Percentiles rank a stretch among this genome's conserved stretches.
phyloP scores from a whole-genome alignment of 2,329 filamentous ascomycete genomes.

The Alternaria arborescens region DNA sequence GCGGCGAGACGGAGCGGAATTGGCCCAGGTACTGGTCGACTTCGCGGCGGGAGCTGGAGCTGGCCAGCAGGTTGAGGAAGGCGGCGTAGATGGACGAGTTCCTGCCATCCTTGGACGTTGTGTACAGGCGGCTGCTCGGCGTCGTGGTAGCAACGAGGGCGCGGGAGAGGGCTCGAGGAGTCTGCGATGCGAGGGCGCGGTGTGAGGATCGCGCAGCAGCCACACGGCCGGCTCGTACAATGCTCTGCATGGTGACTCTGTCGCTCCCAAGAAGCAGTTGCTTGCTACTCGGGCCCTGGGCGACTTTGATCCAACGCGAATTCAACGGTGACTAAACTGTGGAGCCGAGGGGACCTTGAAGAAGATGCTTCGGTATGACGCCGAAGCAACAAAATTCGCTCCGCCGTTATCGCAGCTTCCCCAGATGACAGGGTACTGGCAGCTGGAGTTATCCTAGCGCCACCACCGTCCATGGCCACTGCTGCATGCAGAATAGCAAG shows the following conservation, averaged over 20 bases:
- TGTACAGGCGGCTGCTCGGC: constrained; percentile 41
- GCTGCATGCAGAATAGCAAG: neutral
- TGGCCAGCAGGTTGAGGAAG: constrained; percentile 89
- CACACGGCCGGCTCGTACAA: constrained; percentile 50
- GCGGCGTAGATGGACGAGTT: constrained; percentile 64
- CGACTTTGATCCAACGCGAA: constrained; percentile 28
- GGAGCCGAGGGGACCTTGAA: constrained; percentile 15
- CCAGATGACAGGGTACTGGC: constrained; percentile 10
- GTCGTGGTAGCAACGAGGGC: constrained; percentile 42
- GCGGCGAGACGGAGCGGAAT: constrained; percentile 94
- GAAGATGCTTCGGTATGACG: constrained; percentile 24
- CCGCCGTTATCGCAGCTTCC: constrained; percentile 22
- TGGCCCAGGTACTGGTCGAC: constrained; percentile 97
- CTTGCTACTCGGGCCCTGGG: constrained; percentile 11
- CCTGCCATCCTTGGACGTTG: constrained; percentile 42
- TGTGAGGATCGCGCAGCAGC: constrained; percentile 48
- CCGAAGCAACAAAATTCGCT: constrained; percentile 44
- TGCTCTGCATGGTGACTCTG: constrained; percentile 48
- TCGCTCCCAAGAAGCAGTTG: constrained; percentile 34
- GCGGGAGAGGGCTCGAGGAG: constrained; percentile 40
- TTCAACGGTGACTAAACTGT: constrained; percentile 20
- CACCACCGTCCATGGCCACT: neutral
- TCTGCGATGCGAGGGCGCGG: constrained; percentile 41
- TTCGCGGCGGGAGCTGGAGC: constrained; percentile 94
- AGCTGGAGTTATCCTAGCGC: neutral